Base-by-base conservation (phyloP, 2,329 filamentous ascomycete genomes). In the Arthrinium puccinioides region DNA sequence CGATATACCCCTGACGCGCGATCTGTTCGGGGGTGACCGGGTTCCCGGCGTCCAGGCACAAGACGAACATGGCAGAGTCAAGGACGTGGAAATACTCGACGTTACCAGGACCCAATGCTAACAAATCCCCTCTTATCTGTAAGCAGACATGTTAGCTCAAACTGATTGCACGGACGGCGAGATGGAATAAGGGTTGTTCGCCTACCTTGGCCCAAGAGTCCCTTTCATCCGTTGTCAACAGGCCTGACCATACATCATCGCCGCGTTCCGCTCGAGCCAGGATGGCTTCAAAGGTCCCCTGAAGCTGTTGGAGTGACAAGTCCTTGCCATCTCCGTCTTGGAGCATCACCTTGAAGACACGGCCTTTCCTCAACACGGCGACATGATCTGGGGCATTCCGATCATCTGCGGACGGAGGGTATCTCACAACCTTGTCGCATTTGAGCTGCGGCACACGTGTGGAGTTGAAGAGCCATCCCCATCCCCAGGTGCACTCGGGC, bases 141-240 rank as follows among this genome's bases (percentile, higher is more conserved):
- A 27, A n/a, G n/a, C n/a, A n/a, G 9, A 13, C n/a, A 33, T 18
- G 21, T 39, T 34, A 39, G 37, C 19, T 16, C 26, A 9, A 37
- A 21, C 1, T 14, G 7, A 6, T 18, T 11, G 2, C 14, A 28
- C n/a, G 19, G 5, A 9, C 5, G 15, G 7, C 6, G 7, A 6
- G 9, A 1, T 13, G 6, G 14, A 14, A 6, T 6, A 21, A 15
- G n/a, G n/a, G n/a, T n/a, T n/a, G n/a, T n/a, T n/a, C n/a, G n/a
- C 37, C 35, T 36, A 40, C 32, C 38, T 36, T n/a, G 14, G 38
- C 38, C 38, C 38, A 40, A 20, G 38, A 40, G 19, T 40, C 38
- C 27, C 38, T 36, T 10, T 40, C 24, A 15, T 36, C 38, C 5
- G 38, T 36, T 20, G 37, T 40, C 32, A 40, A 21, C 21, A 40